Conservation (phyloP, 371 early-diverging fungal genomes). For the Phascolomyces articulosus region DNA sequence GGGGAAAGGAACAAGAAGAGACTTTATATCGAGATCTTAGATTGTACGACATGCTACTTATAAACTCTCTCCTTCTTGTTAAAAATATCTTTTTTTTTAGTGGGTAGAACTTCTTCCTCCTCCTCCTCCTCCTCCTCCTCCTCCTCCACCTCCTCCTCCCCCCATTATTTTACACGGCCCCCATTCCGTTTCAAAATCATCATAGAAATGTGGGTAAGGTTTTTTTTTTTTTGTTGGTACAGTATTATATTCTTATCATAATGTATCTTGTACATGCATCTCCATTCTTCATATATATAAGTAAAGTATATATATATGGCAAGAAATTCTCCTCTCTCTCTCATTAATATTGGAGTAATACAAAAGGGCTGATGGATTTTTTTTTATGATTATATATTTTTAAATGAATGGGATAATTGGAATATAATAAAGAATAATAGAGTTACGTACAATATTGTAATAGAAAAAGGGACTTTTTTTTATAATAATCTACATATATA, state of each 20-base stretch:
- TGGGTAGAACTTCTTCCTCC: neutral
- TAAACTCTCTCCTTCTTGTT: too few species aligned
- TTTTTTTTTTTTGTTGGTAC: neutral
- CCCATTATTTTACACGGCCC: neutral
- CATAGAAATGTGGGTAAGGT: too few species aligned
- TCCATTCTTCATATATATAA: neutral
- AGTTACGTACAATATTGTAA: neutral
- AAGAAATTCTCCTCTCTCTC: too few species aligned
- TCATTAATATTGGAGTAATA: too few species aligned
- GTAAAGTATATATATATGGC: too few species aligned
- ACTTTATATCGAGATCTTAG: slow-evolving; percentile 8
- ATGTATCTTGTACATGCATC: slow-evolving; percentile 6
- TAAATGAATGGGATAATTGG: too few species aligned
- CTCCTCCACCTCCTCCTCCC: neutral
- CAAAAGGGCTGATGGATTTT: too few species aligned
- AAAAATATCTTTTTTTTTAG: too few species aligned
- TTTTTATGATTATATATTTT: too few species aligned
- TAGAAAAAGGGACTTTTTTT: neutral
- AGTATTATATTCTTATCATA: neutral
- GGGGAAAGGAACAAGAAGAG: neutral
- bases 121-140: neutral
- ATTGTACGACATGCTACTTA: slow-evolving; percentile 1
- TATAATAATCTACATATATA: too few species aligned
- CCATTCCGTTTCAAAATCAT: slow-evolving; percentile 5
- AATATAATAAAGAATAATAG: too few species aligned